Conservation (phyloP, 2,329 filamentous ascomycete species). For the Lizonia empirigonia region DNA sequence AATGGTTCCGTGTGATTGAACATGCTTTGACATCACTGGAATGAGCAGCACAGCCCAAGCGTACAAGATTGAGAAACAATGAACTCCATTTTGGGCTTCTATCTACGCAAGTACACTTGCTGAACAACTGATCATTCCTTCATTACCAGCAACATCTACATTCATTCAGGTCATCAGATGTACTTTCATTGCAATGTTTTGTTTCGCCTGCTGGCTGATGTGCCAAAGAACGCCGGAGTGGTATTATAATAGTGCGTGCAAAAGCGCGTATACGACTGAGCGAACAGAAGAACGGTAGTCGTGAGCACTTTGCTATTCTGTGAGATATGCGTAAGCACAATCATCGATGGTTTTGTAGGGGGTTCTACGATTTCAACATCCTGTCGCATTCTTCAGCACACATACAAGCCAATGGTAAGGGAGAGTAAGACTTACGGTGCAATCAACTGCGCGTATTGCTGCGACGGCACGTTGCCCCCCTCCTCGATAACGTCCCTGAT, state of each 20-base stretch:
- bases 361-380: conserved; percentile 40
- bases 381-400: conserved; percentile 15
- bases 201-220: neutral
- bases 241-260: conserved; percentile 12
- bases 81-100: neutral
- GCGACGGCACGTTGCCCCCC: conserved; percentile 37
- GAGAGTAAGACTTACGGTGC: conserved; percentile 40
- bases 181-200: neutral
- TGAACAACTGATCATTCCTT: conserved; percentile 1
- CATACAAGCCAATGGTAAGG: neutral
- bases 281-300: neutral
- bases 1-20: neutral
- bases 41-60: no score
- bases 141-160: conserved; percentile 12
- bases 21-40: neutral
- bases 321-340: neutral
- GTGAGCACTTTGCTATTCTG: neutral
- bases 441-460: conserved; percentile 44
- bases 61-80: neutral
- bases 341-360: neutral
- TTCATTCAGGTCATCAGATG: conserved; percentile 3
- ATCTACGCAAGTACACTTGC: neutral
- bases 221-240: conserved; percentile 1
- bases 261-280: conserved; percentile 1
- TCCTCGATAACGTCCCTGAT: conserved; percentile 45